These are phyloP conservation scores for Mycena citricolor DNA, from an alignment of 1,284 basidiomycete species.

Conservation along the genomic window DNA sequence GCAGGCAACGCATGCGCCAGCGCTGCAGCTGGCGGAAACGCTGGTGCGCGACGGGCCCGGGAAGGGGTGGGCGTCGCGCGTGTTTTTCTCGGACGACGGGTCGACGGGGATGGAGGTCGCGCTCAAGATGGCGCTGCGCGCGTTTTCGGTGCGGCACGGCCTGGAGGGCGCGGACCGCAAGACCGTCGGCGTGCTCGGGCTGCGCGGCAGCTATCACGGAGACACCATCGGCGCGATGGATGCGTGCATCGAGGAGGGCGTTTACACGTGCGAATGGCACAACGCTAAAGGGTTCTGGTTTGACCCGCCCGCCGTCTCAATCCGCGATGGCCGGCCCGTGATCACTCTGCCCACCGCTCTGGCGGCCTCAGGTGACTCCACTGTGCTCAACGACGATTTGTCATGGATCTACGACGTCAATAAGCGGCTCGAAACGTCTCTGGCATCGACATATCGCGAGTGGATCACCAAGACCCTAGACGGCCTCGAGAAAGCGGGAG, in stretches of 20 bases:
- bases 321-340: conserved; percentile 60
- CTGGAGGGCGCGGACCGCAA: conserved; percentile 43
- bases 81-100: conserved; percentile 94
- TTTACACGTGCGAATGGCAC: conserved; percentile 98
- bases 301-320: conserved; percentile 78
- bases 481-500: conserved; percentile 42
- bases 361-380: conserved; percentile 22
- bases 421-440: conserved; percentile 54
- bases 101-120: conserved; percentile 96
- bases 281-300: conserved; percentile 92
- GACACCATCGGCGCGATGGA: conserved; percentile 99
- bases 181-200: conserved; percentile 78
- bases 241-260: conserved; percentile 85
- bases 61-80: conserved; percentile 86
- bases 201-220: conserved; percentile 95
- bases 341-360: conserved; percentile 62
- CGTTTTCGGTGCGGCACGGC: conserved; percentile 54
- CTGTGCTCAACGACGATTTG: conserved; percentile 43
- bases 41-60: conserved; percentile 74
- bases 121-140: conserved; percentile 93
- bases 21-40: conserved; percentile 75
- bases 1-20: conserved; percentile 83
- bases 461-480: conserved; percentile 61
- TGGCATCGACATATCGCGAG: conserved; percentile 65
- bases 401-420: conserved; percentile 74